Percentiles rank a stretch among this genome's conserved stretches.
Conservation (phyloP, 441 rosid genomes). For the Capsella rubella region DNA sequence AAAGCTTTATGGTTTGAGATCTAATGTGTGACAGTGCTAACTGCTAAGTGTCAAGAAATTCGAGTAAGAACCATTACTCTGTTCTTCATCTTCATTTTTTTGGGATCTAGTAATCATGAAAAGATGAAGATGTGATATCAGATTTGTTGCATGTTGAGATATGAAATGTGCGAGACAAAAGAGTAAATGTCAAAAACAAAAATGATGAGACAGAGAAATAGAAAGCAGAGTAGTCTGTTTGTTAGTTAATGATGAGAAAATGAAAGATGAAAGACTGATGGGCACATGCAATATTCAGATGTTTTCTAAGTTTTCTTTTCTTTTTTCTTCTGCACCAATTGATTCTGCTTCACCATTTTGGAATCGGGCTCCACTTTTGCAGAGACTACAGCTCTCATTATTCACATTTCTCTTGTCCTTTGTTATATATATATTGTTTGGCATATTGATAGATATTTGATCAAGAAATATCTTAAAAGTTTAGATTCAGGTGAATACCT, state of each 20-base stretch:
- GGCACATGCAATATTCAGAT: conserved; percentile 48
- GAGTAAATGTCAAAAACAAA: conserved; percentile 42
- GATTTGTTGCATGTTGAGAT: conserved; percentile 31
- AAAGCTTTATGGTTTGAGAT: conserved; percentile 12
- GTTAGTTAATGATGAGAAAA: conserved; percentile 45
- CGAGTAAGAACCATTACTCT: conserved; percentile 17
- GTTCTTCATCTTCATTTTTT: conserved; percentile 10
- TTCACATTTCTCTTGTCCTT: conserved; percentile 32
- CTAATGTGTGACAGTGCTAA: conserved; percentile 12
- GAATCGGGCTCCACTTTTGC: conserved; percentile 35
- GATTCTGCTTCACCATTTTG: conserved; percentile 42
- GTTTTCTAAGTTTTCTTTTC: conserved; percentile 28
- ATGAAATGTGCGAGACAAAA: conserved; percentile 28
- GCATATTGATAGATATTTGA: conserved; percentile 14
- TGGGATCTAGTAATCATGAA: background rate
- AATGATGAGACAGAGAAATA: conserved; percentile 34
- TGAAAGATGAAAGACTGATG: conserved; percentile 46
- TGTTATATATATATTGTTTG: background rate
- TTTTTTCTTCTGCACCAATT: conserved; percentile 39
- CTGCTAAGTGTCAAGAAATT: conserved; percentile 16
- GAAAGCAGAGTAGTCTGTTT: conserved; percentile 36
- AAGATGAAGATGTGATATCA: conserved; percentile 19
- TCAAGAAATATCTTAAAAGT: background rate
- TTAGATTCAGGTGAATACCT: conserved; percentile 2
- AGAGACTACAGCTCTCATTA: conserved; percentile 23